Base-by-base conservation (phyloP, 192 early-diverging fungal genomes). In the Gaertneriomyces sp. region DNA sequence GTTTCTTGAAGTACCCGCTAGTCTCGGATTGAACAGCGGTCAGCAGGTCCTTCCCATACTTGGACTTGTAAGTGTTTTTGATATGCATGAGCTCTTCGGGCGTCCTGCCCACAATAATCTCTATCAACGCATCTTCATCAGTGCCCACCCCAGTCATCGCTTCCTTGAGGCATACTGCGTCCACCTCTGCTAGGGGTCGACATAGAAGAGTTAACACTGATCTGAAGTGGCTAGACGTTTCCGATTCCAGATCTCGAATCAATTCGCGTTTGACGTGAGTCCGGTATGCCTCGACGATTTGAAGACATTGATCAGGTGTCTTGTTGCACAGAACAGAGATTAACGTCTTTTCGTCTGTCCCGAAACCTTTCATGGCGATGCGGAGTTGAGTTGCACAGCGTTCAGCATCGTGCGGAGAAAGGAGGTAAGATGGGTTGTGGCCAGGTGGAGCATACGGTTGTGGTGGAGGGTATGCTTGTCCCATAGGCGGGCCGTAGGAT, bases 71-170 rank as follows among this genome's bases (percentile, higher is more conserved):
- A 1, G 71, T 65, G n/a, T 69, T 19, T 41, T 71, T 70, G 64
- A 81, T 79, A 42, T 56, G 68, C 16, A 45, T 38, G 54, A 81
- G 66, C 53, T 81, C 79, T 41, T 53, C 61, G 64, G 77, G 78
- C 51, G 79, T 74, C n/a, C 79, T 59, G 19, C 79, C 79, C 19
- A 70, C 73, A 17, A 81, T 42, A n/a, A 79, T 73, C 58, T 81
- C 79, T 19, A 81, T 71, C 45, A 81, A 46, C 9, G 60, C 69
- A 52, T 82, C 79, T 58, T 81, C 78, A 61, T 79, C 69, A 1
- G 73, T 81, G 1, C 76, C 76, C 6, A 79, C 11, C 5, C 78
- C 78, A 49, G 17, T 60, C 62, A 76, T 72, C 16, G 74, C 69
- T 46, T 76, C 69, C 17, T 64, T 25, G 16, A 76, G 33, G 10